Conservation (phyloP, 805 yeast species). For the Ogataea henricii region DNA sequence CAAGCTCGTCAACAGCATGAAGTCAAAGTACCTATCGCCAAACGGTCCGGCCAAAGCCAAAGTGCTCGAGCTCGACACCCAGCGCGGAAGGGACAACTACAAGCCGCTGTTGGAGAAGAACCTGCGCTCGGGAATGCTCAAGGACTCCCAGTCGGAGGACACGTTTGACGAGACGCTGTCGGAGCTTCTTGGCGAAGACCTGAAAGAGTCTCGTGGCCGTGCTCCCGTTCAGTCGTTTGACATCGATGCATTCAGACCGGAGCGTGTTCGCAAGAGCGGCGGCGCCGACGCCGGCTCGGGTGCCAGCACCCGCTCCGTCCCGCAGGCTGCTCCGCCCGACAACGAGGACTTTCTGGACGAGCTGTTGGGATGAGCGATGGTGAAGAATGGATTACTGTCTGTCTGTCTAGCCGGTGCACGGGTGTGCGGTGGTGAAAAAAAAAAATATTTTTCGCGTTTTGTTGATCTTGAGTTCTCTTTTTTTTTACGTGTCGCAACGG, state of each 20-base stretch:
- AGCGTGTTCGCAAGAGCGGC: not conserved
- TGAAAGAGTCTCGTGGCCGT: not conserved
- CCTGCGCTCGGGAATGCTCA: conserved; percentile 10
- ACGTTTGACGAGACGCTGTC: conserved; percentile 25
- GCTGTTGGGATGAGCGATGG: conserved; percentile 2
- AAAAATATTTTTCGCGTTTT: not conserved
- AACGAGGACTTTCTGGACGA: conserved; percentile 6
- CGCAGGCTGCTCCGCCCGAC: not conserved
- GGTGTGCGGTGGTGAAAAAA: not conserved
- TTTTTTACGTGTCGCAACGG: conserved; percentile 2
- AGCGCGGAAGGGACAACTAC: conserved; percentile 20
- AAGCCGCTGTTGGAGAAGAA: conserved; percentile 14
- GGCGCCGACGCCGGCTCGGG: too few relatives aligned
- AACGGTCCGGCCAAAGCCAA: conserved; percentile 8
- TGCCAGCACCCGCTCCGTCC: too few relatives aligned
- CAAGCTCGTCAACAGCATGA: conserved; percentile 21
- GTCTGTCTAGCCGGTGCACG: conserved; percentile 1
- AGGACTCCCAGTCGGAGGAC: conserved; percentile 4
- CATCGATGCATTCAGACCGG: conserved; percentile 8
- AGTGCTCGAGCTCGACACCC: conserved; percentile 20
- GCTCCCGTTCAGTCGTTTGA: conserved; percentile 9
- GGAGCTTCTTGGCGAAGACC: conserved; percentile 21
- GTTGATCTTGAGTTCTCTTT: not conserved
- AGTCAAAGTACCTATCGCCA: conserved; percentile 12
- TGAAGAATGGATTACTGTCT: too few relatives aligned